Percentiles rank a stretch among this genome's conserved stretches.
Conservation (phyloP, 352 stramenopile genomes). For the Phytophthora macrochlamydospora region DNA sequence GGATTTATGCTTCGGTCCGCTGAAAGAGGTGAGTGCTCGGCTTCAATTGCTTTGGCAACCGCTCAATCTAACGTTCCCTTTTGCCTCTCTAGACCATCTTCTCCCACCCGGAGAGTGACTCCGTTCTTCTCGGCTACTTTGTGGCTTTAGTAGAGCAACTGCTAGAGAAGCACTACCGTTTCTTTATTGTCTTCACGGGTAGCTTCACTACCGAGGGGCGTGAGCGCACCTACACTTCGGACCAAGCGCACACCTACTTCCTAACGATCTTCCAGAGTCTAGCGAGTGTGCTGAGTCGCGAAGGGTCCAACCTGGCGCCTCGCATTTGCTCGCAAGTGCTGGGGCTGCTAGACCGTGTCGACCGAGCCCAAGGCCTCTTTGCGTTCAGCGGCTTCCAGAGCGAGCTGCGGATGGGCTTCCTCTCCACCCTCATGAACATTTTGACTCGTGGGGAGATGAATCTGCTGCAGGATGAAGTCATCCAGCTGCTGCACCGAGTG, state of each 20-base stretch:
- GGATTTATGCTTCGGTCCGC: slow-evolving; percentile 75
- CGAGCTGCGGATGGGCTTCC: slow-evolving; percentile 76
- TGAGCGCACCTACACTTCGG: slow-evolving; percentile 62
- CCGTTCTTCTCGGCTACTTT: slow-evolving; percentile 71
- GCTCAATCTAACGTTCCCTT: neutral
- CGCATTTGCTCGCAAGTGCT: slow-evolving; percentile 80
- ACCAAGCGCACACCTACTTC: slow-evolving; percentile 77
- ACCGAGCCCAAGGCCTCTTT: slow-evolving; percentile 71
- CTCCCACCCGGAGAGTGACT: slow-evolving; percentile 70
- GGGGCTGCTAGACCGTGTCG: slow-evolving; percentile 62
- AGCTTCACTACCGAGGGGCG: slow-evolving; percentile 53
- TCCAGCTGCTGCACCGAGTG: slow-evolving; percentile 71
- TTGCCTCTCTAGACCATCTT: slow-evolving; percentile 58
- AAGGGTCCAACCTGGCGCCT: slow-evolving; percentile 59
- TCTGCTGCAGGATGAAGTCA: slow-evolving; percentile 77
- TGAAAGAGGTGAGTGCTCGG: slow-evolving; percentile 63
- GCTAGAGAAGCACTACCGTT: slow-evolving; percentile 82
- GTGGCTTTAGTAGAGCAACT: slow-evolving; percentile 75
- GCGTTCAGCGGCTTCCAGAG: slow-evolving; percentile 73
- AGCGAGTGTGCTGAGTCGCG: slow-evolving; percentile 60
- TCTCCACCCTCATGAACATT: slow-evolving; percentile 81
- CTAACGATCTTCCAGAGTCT: slow-evolving; percentile 80
- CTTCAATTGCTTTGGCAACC: neutral
- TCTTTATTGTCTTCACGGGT: slow-evolving; percentile 66
- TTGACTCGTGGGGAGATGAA: slow-evolving; percentile 82